These are phyloP conservation scores for Fusarium sp. DNA, from an alignment of 2,329 filamentous ascomycete genomes.

Conservation along the genomic window DNA sequence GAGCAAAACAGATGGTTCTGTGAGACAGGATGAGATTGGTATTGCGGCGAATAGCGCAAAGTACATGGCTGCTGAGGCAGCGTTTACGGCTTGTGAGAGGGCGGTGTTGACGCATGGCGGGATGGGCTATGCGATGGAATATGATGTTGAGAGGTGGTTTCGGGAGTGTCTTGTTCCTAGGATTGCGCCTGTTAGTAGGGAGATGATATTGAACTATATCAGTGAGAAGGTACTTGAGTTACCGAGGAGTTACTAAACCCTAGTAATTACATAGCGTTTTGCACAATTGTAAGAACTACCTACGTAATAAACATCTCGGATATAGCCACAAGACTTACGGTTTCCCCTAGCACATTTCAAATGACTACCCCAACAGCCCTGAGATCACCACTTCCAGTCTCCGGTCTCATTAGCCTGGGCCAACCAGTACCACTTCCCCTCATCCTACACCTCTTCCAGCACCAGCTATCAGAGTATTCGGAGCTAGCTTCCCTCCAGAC, in stretches of 20 bases:
- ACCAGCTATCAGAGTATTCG: too few species aligned
- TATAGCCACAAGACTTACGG: too few species aligned
- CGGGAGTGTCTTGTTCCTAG: constrained; percentile 74
- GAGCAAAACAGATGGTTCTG: constrained; percentile 61
- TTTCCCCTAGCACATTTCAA: too few species aligned
- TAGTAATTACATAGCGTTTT: too few species aligned
- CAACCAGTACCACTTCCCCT: too few species aligned
- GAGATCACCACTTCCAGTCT: too few species aligned
- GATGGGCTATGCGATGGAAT: constrained; percentile 75
- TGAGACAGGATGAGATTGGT: constrained; percentile 69
- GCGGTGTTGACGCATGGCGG: constrained; percentile 71
- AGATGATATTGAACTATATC: constrained; percentile 83
- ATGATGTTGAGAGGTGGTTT: constrained; percentile 74
- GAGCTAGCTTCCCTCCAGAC: too few species aligned
- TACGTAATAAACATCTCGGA: too few species aligned
- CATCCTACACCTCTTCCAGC: too few species aligned
- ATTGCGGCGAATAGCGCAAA: constrained; percentile 78
- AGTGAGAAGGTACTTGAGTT: constrained; percentile 75
- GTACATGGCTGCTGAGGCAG: constrained; percentile 75
- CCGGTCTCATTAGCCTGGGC: too few species aligned
- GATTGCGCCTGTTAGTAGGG: constrained; percentile 73
- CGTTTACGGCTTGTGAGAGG: constrained; percentile 72
- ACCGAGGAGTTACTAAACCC: constrained; percentile 72
- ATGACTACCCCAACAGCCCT: too few species aligned
- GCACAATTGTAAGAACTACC: too few species aligned